Evolutionary conservation across 352 stramenopile genomes (phyloP), one percentile per base, ranked within the genome.

Genomic region (Globisporangium barbulae): DNA sequence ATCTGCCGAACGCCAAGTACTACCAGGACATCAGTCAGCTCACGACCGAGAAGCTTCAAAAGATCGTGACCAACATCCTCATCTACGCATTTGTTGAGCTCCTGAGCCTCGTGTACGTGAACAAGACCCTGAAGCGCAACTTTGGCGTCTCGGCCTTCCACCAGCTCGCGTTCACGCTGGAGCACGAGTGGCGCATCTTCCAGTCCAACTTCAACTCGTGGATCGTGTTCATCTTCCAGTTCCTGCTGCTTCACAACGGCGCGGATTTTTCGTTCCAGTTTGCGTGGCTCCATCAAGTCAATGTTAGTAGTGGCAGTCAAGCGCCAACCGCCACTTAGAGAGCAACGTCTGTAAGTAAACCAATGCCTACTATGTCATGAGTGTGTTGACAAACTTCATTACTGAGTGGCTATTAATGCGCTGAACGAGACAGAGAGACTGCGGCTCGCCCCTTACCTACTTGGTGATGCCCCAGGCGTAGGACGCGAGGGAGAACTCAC

Each of bases 1-100:
- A 72, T 5, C 55, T 82, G 13, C 73, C 75, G 8, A 74, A 73
- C 45, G 69, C 55, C 5, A 30, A 42, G n/a, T 83, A 81, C 61
- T 83, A 71, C 59, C 37, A 57, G 2, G 65, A 63, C 48, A 59
- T 72, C 45, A 17, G 58, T 3, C 37, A 65, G 49, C 57, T 65
- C 64, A 61, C 30, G 2, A 9, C 53, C 13, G 25, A 30, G 7
- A 35, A 54, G 47, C 47, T 71, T 1, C 4, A 48, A 5, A 7
- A 2, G 1, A 50, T 68, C 0, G 60, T 66, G 3, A 7, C 22
- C 4, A 70, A 64, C 33, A 60, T 76, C 13, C 0, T 74, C 3
- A 19, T 67, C n/a, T 79, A 72, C 49, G 31, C 65, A 0, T 0
- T 41, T 21, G 50, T 78, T 9, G 69, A 79, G 65, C 28, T 79